These are phyloP conservation scores for Maudiozyma turicensis DNA, from an alignment of 805 yeast genomes.

Conservation along the genomic window DNA sequence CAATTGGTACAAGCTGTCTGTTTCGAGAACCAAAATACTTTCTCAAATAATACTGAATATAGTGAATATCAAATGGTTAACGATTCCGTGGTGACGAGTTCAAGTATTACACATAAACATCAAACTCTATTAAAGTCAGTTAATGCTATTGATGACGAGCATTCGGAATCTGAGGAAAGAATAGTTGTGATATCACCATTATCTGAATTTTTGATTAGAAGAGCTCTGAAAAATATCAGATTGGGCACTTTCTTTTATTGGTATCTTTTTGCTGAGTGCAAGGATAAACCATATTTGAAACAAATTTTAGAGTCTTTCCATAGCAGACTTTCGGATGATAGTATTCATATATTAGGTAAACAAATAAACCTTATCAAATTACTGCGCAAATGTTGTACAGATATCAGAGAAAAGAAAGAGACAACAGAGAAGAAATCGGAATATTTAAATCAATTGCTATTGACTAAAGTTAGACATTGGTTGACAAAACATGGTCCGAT, in stretches of 20 bases:
- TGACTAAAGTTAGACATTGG: slow-evolving; percentile 35
- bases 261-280: slow-evolving; percentile 83
- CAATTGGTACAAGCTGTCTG: slow-evolving; percentile 89
- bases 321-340: slow-evolving; percentile 24
- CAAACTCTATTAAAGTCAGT: slow-evolving; percentile 7
- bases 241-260: slow-evolving; percentile 83
- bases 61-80: slow-evolving; percentile 34
- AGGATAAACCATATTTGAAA: slow-evolving; percentile 47
- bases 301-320: slow-evolving; percentile 40
- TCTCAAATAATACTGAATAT: slow-evolving; percentile 18
- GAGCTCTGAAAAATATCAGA: slow-evolving; percentile 54
- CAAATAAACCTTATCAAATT: slow-evolving; percentile 65
- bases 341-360: slow-evolving; percentile 30
- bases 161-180: slow-evolving; percentile 8
- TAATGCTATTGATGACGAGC: slow-evolving; percentile 7
- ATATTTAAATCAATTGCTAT: slow-evolving; percentile 40
- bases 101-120: neutral
- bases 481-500: slow-evolving; percentile 37
- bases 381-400: slow-evolving; percentile 54
- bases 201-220: slow-evolving; percentile 63
- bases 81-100: slow-evolving; percentile 7
- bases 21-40: slow-evolving; percentile 43
- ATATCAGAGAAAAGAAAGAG: slow-evolving; percentile 59
- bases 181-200: slow-evolving; percentile 44
- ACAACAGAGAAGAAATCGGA: slow-evolving; percentile 70